phyloP scores from a whole-genome alignment of 2,329 filamentous ascomycete species.

The Oidium heveae region DNA sequence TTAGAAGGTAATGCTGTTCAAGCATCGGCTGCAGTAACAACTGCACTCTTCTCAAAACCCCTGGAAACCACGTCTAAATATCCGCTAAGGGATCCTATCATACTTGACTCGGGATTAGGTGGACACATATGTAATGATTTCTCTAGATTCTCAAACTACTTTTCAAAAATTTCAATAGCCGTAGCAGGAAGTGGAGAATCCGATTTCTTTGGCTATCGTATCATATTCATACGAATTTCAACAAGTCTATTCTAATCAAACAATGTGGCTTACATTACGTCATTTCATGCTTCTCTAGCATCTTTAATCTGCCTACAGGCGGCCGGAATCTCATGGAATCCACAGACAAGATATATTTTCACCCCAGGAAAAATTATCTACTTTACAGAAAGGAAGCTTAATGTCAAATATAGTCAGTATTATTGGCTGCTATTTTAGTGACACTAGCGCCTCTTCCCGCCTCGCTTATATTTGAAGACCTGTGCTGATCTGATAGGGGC shows the following conservation, averaged over 20 bases:
- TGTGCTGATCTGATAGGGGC: no score
- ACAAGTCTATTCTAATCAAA: background rate
- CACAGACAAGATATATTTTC: background rate
- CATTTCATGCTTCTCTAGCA: background rate
- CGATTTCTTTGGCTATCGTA: background rate
- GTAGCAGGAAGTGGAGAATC: background rate
- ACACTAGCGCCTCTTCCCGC: no score
- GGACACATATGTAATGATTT: background rate
- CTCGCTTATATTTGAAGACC: no score
- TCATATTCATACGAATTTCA: background rate
- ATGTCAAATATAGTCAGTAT: no score
- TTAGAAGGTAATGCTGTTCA: background rate
- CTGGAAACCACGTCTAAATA: background rate
- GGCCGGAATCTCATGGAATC: background rate
- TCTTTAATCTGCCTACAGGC: background rate
- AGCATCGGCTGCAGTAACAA: background rate
- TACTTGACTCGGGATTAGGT: background rate
- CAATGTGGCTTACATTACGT: background rate
- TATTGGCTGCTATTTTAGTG: no score
- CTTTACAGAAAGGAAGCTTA: background rate
- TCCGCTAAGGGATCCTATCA: background rate
- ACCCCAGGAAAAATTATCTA: background rate
- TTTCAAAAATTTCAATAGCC: background rate
- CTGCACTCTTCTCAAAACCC: background rate
- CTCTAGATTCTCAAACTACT: background rate